Evolutionary conservation across 345 rosid species (phyloP).

Genomic region (Gossypium rotundifolium): DNA sequence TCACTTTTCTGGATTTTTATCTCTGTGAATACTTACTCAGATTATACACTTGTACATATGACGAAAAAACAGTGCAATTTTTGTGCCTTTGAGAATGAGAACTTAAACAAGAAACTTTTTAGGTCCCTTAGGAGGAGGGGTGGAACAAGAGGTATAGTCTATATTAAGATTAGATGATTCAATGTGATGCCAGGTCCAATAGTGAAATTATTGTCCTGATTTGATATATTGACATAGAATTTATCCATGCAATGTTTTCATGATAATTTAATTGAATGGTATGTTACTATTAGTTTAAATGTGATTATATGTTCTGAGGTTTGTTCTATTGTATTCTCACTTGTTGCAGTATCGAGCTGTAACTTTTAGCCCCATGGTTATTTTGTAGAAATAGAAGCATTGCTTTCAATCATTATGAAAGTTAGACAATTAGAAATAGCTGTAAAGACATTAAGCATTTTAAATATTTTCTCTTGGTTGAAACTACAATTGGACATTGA

Average conservation of each 20-base stretch:
- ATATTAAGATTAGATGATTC: background rate
- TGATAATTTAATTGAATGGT: background rate
- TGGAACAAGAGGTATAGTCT: background rate
- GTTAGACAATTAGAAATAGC: background rate
- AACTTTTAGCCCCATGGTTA: background rate
- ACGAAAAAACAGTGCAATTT: background rate
- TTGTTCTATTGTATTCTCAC: background rate
- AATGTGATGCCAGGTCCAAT: background rate
- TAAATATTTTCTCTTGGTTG: no score
- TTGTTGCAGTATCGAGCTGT: background rate
- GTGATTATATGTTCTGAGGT: background rate
- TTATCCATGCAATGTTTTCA: background rate
- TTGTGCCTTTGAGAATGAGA: background rate
- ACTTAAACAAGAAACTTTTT: background rate
- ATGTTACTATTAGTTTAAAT: background rate
- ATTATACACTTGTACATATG: background rate
- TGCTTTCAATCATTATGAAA: background rate
- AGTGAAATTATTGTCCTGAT: background rate
- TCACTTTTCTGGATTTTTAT: background rate
- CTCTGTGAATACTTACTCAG: no score
- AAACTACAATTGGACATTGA: background rate
- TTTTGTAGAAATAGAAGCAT: background rate
- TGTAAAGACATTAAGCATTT: background rate
- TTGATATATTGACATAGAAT: background rate
- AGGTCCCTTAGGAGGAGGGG: slow-evolving; percentile 6